phyloP scores from a whole-genome alignment of 345 rosid species.

The Brassica napus region DNA sequence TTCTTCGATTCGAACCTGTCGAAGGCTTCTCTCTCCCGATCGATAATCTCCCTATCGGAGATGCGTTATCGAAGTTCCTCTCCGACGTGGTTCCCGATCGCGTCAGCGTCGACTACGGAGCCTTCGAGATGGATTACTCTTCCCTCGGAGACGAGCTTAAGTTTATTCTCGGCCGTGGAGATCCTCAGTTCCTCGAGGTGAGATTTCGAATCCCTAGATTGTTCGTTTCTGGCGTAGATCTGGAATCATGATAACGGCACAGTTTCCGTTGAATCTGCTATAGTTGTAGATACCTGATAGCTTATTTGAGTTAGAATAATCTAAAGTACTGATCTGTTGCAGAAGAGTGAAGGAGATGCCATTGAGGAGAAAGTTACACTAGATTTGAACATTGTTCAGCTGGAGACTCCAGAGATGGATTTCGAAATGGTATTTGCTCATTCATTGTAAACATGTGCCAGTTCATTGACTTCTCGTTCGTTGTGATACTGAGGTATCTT shows the following conservation, averaged over 20 bases:
- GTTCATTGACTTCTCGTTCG: background rate
- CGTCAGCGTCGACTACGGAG: constrained; percentile 38
- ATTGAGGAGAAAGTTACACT: constrained; percentile 34
- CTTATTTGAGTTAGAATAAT: constrained; percentile 5
- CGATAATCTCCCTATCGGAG: constrained; percentile 47
- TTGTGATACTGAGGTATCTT: background rate
- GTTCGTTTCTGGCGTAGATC: constrained; percentile 8
- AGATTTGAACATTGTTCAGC: constrained; percentile 41
- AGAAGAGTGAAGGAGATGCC: constrained; percentile 43
- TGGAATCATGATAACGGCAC: constrained; percentile 12
- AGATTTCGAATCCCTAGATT: background rate
- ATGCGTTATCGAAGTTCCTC: constrained; percentile 61
- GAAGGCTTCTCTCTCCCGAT: constrained; percentile 39
- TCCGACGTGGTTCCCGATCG: constrained; percentile 53
- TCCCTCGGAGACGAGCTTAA: constrained; percentile 8
- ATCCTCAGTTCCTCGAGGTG: constrained; percentile 33
- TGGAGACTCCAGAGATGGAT: constrained; percentile 67
- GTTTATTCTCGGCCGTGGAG: constrained; percentile 7
- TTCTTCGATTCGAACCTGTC: constrained; percentile 40
- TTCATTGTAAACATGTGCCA: background rate
- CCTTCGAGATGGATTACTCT: constrained; percentile 32
- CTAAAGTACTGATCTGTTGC: constrained; percentile 35
- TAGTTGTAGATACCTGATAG: background rate
- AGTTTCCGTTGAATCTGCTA: background rate
- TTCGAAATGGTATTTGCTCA: constrained; percentile 47